A percentile compares a stretch with the other conserved stretches of the same genome.
phyloP scores from a whole-genome alignment of 2,329 filamentous ascomycete species.

The Pezicula carpinea region DNA sequence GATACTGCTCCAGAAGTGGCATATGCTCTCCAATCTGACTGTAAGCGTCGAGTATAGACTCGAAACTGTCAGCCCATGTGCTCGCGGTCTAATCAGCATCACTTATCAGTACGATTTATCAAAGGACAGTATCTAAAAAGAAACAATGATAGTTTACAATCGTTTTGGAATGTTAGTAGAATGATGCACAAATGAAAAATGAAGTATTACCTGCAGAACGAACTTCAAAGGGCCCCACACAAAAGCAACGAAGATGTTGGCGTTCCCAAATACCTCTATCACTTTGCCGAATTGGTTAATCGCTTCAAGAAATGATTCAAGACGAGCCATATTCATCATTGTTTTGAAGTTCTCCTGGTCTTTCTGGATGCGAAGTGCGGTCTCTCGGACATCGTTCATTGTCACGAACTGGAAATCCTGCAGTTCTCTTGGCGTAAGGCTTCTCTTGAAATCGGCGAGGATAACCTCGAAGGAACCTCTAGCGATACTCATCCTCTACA shows the following conservation, averaged over 20 bases:
- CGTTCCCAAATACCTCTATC: slow-evolving; percentile 32
- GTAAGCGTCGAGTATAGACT: slow-evolving; percentile 34
- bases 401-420: slow-evolving; percentile 14
- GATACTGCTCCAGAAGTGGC: slow-evolving; percentile 30
- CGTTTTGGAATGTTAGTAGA: too few species aligned
- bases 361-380: slow-evolving; percentile 24
- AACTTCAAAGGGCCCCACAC: slow-evolving; percentile 35
- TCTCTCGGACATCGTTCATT: slow-evolving; percentile 16
- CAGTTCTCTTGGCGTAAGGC: slow-evolving; percentile 8
- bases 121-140: neutral
- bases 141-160: too few species aligned
- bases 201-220: slow-evolving; percentile 28
- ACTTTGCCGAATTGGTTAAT: slow-evolving; percentile 33
- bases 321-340: slow-evolving; percentile 26
- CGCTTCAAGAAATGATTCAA: slow-evolving; percentile 26
- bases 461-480: slow-evolving; percentile 14
- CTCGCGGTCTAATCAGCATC: slow-evolving; percentile 21
- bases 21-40: slow-evolving; percentile 33
- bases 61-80: slow-evolving; percentile 30
- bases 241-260: slow-evolving; percentile 27
- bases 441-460: slow-evolving; percentile 7
- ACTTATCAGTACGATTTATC: neutral
- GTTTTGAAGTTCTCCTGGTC: slow-evolving; percentile 20
- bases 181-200: too few species aligned
- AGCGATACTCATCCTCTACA: too few species aligned